Conservation (phyloP, 768 basidiomycete genomes). For the Lanmaoa pseudosensibilis region DNA sequence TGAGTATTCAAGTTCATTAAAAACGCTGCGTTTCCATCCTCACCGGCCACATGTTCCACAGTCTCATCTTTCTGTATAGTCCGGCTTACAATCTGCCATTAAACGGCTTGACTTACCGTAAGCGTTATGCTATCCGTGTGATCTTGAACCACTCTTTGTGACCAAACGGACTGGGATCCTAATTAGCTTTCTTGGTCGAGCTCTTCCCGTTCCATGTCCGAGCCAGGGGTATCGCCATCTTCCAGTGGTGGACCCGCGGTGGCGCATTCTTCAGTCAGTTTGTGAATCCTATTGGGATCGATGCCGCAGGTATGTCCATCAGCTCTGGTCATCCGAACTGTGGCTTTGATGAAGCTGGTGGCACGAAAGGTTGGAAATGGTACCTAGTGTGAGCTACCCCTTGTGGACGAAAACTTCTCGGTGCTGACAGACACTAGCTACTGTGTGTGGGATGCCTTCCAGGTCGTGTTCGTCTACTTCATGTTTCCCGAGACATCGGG, state of each 20-base stretch:
- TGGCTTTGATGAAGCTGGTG: not conserved
- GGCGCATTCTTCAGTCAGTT: constrained; percentile 3
- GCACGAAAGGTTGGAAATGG: constrained; percentile 11
- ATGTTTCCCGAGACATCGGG: constrained; percentile 19
- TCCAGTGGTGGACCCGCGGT: constrained; percentile 56
- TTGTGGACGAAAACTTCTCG: too few species aligned
- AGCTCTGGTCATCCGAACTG: not conserved
- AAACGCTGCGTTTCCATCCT: not conserved
- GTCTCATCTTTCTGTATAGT: constrained; percentile 21
- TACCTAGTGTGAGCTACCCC: constrained; percentile 4
- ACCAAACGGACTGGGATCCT: not conserved
- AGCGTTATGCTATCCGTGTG: not conserved
- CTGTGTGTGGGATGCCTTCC: constrained; percentile 13
- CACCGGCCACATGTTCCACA: not conserved
- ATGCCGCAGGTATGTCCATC: not conserved
- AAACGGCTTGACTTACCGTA: constrained; percentile 10
- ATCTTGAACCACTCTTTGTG: not conserved
- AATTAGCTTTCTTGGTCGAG: constrained; percentile 58
- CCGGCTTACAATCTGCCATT: constrained; percentile 17
- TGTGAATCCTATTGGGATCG: constrained; percentile 12
- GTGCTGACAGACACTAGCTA: constrained; percentile 1
- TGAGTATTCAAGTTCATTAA: not conserved
- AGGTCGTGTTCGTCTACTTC: constrained; percentile 15
- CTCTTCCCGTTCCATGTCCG: constrained; percentile 62
- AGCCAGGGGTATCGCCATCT: constrained; percentile 59